Conservation (phyloP, 2,329 filamentous ascomycete species). For the Microcyclosporella mali region DNA sequence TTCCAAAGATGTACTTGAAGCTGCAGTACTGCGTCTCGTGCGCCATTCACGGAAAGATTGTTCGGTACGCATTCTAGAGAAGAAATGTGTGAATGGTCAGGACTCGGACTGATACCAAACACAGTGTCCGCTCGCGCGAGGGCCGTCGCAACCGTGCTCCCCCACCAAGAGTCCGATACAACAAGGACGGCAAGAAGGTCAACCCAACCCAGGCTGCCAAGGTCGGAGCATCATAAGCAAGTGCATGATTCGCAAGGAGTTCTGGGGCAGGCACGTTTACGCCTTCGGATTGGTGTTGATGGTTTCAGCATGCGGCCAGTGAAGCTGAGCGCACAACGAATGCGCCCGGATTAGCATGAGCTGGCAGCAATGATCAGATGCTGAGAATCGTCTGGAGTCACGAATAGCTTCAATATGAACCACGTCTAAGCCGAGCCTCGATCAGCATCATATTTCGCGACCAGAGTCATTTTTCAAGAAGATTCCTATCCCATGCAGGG, state of each 20-base stretch:
- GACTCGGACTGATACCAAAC: background rate
- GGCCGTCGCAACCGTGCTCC: conserved; percentile 98
- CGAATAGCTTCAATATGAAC: conserved; percentile 21
- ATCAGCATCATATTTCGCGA: background rate
- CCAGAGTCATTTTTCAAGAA: too few species aligned
- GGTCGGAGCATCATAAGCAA: conserved; percentile 37
- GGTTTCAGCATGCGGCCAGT: conserved; percentile 4
- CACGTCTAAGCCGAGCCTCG: conserved; percentile 8
- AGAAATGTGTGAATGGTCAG: background rate
- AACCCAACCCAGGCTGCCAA: conserved; percentile 75
- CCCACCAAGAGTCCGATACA: conserved; percentile 95
- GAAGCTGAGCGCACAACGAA: too few species aligned
- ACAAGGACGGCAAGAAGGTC: conserved; percentile 99
- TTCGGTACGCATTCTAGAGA: conserved; percentile 69
- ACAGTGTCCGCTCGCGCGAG: conserved; percentile 90
- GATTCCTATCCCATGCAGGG: too few species aligned
- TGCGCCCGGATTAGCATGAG: too few species aligned
- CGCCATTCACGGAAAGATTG: conserved; percentile 99
- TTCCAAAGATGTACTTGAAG: conserved; percentile 99
- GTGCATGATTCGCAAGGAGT: conserved; percentile 4
- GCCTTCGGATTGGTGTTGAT: background rate
- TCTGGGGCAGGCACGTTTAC: conserved; percentile 2
- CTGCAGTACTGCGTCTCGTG: conserved; percentile 99
- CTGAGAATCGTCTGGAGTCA: conserved; percentile 4
- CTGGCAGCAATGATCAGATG: too few species aligned